Evolutionary conservation across 1,284 basidiomycete genomes (phyloP).

Genomic region (Xerocomus amazonicus): DNA sequence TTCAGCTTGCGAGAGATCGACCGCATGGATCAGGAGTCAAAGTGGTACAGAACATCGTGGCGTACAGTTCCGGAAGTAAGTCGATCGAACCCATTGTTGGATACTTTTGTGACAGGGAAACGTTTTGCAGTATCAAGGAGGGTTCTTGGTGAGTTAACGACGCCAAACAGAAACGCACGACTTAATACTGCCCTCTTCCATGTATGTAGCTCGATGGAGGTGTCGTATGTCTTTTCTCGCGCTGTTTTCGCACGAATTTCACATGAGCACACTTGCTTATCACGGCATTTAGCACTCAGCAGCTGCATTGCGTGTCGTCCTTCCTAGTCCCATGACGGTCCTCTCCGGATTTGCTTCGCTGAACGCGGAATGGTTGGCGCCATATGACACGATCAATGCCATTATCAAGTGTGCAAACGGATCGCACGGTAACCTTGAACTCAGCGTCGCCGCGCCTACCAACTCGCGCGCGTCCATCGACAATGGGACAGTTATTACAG

Average conservation of each 20-base stretch:
- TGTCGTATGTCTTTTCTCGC: constrained; percentile 46
- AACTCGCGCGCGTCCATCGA: constrained; percentile 36
- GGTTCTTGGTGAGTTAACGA: constrained; percentile 55
- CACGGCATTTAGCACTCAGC: constrained; percentile 52
- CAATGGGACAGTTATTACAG: constrained; percentile 52
- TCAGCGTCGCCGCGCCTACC: constrained; percentile 57
- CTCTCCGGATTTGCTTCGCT: constrained; percentile 66
- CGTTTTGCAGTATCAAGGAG: constrained; percentile 69
- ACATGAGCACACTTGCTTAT: background rate
- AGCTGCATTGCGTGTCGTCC: constrained; percentile 58
- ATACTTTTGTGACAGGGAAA: constrained; percentile 1
- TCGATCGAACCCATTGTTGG: constrained; percentile 12
- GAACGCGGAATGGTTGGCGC: constrained; percentile 64
- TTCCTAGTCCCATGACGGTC: constrained; percentile 49
- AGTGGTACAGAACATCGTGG: constrained; percentile 82
- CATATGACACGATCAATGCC: constrained; percentile 71
- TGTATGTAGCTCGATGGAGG: constrained; percentile 58
- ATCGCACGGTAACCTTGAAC: constrained; percentile 55
- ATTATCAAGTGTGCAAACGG: constrained; percentile 49
- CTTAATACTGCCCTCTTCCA: background rate
- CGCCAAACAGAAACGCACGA: background rate
- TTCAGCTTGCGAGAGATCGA: constrained; percentile 58
- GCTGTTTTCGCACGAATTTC: background rate
- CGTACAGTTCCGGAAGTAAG: constrained; percentile 75
- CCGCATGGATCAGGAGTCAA: constrained; percentile 57